These are phyloP conservation scores for Pistacia vera DNA, from an alignment of 345 rosid species.

Conservation along the genomic window DNA sequence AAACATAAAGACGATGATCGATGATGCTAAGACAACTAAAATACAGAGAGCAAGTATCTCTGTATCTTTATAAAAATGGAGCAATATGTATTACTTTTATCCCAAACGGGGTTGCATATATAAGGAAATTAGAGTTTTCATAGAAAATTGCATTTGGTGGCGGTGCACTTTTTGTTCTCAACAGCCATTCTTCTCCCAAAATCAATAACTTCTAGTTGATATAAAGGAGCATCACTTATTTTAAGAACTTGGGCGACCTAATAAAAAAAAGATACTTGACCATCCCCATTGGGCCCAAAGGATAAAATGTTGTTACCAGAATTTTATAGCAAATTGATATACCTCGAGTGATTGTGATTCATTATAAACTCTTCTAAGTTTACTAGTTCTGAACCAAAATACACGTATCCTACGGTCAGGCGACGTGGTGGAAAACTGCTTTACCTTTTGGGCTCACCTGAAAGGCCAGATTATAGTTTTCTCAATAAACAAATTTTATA, in stretches of 20 bases:
- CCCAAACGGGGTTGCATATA: conserved; percentile 93
- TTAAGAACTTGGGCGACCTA: conserved; percentile 95
- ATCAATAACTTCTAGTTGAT: conserved; percentile 92
- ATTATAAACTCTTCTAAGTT: conserved; percentile 87
- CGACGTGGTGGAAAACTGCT: conserved; percentile 77
- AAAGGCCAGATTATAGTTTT: conserved; percentile 17
- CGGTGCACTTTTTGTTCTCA: conserved; percentile 89
- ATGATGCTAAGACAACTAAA: neutral
- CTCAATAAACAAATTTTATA: neutral
- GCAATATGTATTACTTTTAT: conserved; percentile 57
- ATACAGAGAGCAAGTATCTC: neutral
- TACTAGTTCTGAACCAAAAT: conserved; percentile 90
- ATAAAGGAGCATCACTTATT: conserved; percentile 84
- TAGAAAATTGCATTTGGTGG: conserved; percentile 92
- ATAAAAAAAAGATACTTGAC: conserved; percentile 20
- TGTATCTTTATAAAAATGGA: conserved; percentile 12
- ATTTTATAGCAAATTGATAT: conserved; percentile 13
- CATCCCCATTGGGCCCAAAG: conserved; percentile 15
- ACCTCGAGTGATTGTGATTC: conserved; percentile 84
- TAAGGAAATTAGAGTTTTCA: conserved; percentile 92
- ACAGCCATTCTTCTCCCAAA: conserved; percentile 99
- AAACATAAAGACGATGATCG: neutral
- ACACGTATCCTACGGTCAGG: conserved; percentile 96
- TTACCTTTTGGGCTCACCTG: conserved; percentile 96
- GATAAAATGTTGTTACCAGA: neutral